These are phyloP conservation scores for Mortierella sp. DNA, from an alignment of 371 early-diverging fungal genomes.

Conservation along the genomic window DNA sequence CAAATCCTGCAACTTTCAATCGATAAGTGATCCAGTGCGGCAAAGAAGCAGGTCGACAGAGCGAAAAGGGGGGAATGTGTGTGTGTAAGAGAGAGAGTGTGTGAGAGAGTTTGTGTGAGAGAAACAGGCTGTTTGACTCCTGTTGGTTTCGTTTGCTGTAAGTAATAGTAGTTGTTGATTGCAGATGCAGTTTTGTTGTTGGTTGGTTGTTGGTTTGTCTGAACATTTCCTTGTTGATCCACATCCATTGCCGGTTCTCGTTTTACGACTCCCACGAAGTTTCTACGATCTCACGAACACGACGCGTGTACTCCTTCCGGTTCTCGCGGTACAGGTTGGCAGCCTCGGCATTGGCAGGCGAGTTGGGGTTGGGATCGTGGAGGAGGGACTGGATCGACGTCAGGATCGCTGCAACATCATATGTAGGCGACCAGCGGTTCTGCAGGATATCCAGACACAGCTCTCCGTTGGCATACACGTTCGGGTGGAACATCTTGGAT, in stretches of 20 bases:
- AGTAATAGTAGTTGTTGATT: background rate
- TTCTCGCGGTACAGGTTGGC: constrained; percentile 96
- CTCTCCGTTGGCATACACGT: constrained; percentile 99
- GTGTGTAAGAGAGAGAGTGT: background rate
- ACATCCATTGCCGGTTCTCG: background rate
- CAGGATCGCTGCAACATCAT: constrained; percentile 96
- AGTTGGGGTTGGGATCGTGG: constrained; percentile 98
- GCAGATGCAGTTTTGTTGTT: background rate
- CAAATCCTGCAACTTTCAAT: background rate
- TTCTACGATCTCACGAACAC: constrained; percentile 96
- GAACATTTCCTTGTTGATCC: background rate
- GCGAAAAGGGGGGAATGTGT: background rate
- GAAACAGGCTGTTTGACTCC: background rate
- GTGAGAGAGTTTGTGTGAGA: background rate
- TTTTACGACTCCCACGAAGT: constrained; percentile 84
- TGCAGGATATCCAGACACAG: constrained; percentile 99
- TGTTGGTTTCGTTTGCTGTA: no score
- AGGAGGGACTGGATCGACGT: constrained; percentile 98
- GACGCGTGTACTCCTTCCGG: constrained; percentile 92
- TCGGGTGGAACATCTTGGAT: constrained; percentile 99
- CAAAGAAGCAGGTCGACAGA: background rate
- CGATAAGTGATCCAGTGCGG: background rate
- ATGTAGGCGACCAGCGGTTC: constrained; percentile 98
- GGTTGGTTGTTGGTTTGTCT: background rate
- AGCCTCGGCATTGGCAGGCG: constrained; percentile 99